Base-by-base conservation (phyloP, 176 grass and related monocot genomes). In the Elaeis guineensis region DNA sequence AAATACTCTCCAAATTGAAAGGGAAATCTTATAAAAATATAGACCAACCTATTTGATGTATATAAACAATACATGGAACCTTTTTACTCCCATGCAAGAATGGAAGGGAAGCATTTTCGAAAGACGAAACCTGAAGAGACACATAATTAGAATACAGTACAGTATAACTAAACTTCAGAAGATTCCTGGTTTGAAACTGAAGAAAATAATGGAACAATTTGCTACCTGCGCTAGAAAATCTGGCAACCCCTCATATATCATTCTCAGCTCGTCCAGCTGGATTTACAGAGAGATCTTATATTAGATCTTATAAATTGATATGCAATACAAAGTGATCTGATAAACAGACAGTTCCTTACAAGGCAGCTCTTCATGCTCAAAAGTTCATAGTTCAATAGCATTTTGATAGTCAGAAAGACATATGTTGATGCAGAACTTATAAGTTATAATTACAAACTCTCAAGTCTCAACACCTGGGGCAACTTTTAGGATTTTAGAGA, bases 251-350 rank as follows among this genome's bases (percentile, higher is more conserved):
- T 96, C 91, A 82, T 87, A 90, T 26, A 96, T 78, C 78, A 82
- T 85, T 71, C 91, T 83, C 57, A 96, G 74, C 73, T 96, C 91
- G 77, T 96, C 86, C 54, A 96, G 63, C 91, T 96, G 58, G 54
- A 69, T 35, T 49, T 55, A 57, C 64, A 19, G 61, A 56, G 25
- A 25, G 24, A 53, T 78, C 7, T 35, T 8, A 35, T 7, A 35
- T 35, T 35, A 35, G 32, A 35, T 35, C 8, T 35, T 35, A 35
- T 35, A 35, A 35, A 35, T 35, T 35, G 32, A 32, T 6, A 8
- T 9, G 16, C 58, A 17, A 5, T 25, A 28, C 17, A 17, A 35
- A 35, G 32, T 8, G 32, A 35, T 35, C 32, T 9, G 8, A 35
- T 35, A 35, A 35, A 35, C 11, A 7, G 4, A 35, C 8, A 35